Evolutionary conservation across 805 yeast species (phyloP), one percentile per base, ranked within the genome.

Genomic region (Saturnispora mendoncae): DNA sequence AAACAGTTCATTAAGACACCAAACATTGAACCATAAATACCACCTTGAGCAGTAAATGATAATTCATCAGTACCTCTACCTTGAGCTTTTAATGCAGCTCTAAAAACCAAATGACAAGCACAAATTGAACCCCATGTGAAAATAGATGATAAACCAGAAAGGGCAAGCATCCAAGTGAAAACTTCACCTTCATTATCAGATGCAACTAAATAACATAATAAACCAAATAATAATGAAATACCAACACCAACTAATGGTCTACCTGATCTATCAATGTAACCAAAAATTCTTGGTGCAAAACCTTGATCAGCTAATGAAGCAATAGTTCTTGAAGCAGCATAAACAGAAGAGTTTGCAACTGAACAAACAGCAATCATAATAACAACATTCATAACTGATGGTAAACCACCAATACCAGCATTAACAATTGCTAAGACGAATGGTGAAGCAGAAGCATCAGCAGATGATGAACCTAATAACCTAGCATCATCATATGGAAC

Each of bases 111-210:
- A 53, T 79, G 86, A 29, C 78, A 74, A 27, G 74, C 62, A 55
- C 80, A 76, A 45, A 81, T 76, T 6, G 85, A 73, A 38, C 79
- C 78, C 94, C 94, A 83, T 31, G 84, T 78, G 62, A 80, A 75
- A 42, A 83, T 66, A 17, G 86, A 76, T 0, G 85, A 75, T 45
- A 84, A 66, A 43, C 88, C 87, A 24, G 85, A 76, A 25, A 84
- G 60, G n/a, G 87, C 81, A 54, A 80, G 64, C 59, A 83, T 61
- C 90, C 90, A 83, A 45, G 67, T 64, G 61, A 84, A 84, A 21
- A 80, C 76, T 6, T 58, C 70, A 33, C 66, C 69, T 49, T 76
- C 65, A 42, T 70, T 59, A 4, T 67, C 58, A 15, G 81, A 72
- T 1, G 84, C 83, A 29, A 78, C 73, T 25, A 82, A 63, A 55